A percentile compares a stretch with the other conserved stretches of the same genome.
Conservation (phyloP, 1,139 yeast species). For the Torulaspora globosa region DNA sequence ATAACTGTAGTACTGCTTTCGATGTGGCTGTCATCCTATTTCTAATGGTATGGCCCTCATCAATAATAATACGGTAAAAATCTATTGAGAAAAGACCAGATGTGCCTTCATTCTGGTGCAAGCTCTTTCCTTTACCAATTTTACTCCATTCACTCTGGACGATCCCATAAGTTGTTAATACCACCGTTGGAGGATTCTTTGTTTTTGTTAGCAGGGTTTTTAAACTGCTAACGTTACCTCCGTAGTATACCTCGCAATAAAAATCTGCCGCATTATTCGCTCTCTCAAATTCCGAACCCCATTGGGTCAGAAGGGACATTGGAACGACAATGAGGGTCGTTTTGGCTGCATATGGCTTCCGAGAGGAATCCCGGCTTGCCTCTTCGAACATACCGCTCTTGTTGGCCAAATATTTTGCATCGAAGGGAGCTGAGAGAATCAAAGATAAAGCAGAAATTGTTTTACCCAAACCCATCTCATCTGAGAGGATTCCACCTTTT, state of each 20-base stretch:
- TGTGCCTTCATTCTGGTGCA: constrained; percentile 14
- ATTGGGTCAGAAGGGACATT: constrained; percentile 83
- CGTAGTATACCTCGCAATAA: constrained; percentile 65
- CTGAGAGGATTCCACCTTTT: constrained; percentile 89
- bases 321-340: constrained; percentile 86
- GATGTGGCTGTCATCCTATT: constrained; percentile 79
- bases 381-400: constrained; percentile 8
- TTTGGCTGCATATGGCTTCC: constrained; percentile 52
- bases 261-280: constrained; percentile 48
- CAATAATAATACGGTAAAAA: constrained; percentile 75
- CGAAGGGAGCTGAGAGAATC: constrained; percentile 60
- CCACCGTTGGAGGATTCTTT: constrained; percentile 58
- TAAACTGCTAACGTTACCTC: constrained; percentile 54
- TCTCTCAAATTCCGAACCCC: constrained; percentile 77
- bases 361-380: background rate
- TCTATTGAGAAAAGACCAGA: constrained; percentile 67
- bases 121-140: constrained; percentile 11
- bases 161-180: constrained; percentile 87
- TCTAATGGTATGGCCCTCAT: constrained; percentile 89
- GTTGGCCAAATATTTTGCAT: constrained; percentile 30
- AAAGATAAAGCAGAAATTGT: constrained; percentile 80
- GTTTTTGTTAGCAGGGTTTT: constrained; percentile 29
- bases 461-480: constrained; percentile 96
- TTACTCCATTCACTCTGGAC: constrained; percentile 65
- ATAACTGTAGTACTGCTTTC: constrained; percentile 65